These are phyloP conservation scores for Hypoxylon lenormandii DNA, from an alignment of 495 filamentous ascomycete species.

Conservation along the genomic window DNA sequence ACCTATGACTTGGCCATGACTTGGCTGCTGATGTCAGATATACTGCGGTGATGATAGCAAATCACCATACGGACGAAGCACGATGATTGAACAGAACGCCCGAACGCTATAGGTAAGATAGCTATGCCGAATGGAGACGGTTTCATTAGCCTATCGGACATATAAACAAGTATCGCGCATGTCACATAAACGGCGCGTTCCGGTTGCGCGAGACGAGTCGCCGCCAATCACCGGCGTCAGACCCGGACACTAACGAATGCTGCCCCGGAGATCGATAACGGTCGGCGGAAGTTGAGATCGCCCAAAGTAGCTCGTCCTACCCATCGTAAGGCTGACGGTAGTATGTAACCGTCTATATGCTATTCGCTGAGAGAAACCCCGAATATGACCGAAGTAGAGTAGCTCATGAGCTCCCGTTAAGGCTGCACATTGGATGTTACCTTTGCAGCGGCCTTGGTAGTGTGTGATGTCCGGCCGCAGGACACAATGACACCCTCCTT, in stretches of 20 bases:
- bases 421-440: slow-evolving; percentile 31
- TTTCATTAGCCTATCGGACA: background rate
- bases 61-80: slow-evolving; percentile 12
- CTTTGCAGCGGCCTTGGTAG: slow-evolving; percentile 2
- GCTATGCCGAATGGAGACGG: no score
- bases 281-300: slow-evolving; percentile 3
- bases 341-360: slow-evolving; percentile 3
- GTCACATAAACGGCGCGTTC: slow-evolving; percentile 2
- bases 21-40: slow-evolving; percentile 34
- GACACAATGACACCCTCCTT: slow-evolving; percentile 5
- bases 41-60: background rate
- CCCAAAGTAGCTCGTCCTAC: slow-evolving; percentile 28
- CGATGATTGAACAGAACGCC: slow-evolving; percentile 9
- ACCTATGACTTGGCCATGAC: background rate
- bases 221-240: slow-evolving; percentile 25
- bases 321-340: slow-evolving; percentile 41
- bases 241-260: slow-evolving; percentile 22
- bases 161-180: slow-evolving; percentile 21
- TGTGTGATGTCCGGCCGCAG: slow-evolving; percentile 19
- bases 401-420: slow-evolving; percentile 14
- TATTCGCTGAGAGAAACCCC: slow-evolving; percentile 23
- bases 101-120: background rate
- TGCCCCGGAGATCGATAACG: slow-evolving; percentile 24
- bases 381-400: slow-evolving; percentile 38
- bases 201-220: slow-evolving; percentile 20